A percentile compares a stretch with the other conserved stretches of the same genome.
Conservation (phyloP, 305 asterid species). For the Fraxinus angustifolia region DNA sequence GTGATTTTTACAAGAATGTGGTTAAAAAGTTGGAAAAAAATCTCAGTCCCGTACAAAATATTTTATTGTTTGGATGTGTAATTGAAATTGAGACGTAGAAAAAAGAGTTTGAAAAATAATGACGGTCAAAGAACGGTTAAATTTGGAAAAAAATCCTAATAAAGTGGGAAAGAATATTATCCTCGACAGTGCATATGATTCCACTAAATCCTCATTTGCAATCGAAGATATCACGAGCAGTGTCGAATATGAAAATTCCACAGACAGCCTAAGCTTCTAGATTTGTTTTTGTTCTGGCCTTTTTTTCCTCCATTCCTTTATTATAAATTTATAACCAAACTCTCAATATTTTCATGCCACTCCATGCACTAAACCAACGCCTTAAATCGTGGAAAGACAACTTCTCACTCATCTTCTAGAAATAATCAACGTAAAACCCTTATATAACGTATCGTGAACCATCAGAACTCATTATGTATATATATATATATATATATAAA, state of each 20-base stretch:
- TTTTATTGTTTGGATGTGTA: neutral
- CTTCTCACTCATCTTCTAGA: neutral
- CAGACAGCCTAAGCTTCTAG: neutral
- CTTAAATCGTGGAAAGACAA: neutral
- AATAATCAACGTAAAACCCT: neutral
- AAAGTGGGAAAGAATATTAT: neutral
- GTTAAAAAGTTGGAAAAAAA: neutral
- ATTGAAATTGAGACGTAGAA: neutral
- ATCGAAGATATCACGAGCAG: neutral
- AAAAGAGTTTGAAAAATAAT: neutral
- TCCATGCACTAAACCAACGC: neutral
- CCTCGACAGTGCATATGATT: neutral
- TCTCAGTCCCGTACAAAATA: neutral
- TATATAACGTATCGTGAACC: neutral
- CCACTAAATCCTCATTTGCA: neutral
- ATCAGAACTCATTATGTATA: neutral
- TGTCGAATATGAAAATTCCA: neutral
- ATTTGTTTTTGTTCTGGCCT: neutral
- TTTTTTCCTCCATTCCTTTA: neutral
- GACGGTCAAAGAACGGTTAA: neutral
- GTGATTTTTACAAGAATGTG: neutral
- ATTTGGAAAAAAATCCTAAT: neutral
- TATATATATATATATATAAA: neutral
- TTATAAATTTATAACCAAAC: neutral
- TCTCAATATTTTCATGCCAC: neutral